Evolutionary conservation across 306 rosid genomes (phyloP), one percentile per base, ranked within the genome.

Genomic region (Canavalia gladiata): DNA sequence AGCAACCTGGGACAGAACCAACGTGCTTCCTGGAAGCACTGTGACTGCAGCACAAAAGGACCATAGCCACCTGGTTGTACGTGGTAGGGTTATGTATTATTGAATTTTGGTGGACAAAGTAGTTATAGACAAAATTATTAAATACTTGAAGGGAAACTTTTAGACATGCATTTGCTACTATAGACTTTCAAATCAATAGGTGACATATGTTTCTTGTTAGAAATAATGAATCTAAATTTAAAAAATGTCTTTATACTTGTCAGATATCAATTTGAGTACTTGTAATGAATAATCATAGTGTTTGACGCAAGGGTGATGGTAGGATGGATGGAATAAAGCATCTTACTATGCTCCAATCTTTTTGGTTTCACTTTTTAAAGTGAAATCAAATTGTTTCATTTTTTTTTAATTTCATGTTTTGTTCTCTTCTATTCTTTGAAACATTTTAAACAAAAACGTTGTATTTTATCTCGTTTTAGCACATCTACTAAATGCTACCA

Each of bases 21-120:
- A 69, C 62, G 66, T 80, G 78, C 78, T 65, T 72, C 79, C 5
- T 28, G 62, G 47, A 68, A 54, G 56, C 72, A 50, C 45, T 66
- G 50, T 68, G 76, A 5, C 25, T 45, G 45, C 59, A 41, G 80
- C 73, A 49, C 37, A 54, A 51, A 73, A 35, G 74, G 72, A 30
- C 84, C 52, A 34, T 64, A 64, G 68, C 52, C 37, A 45, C 43
- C 54, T 42, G 60, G 50, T 56, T 65, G 70, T 54, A 57, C 75
- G 45, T 62, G 86, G 79, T 55, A 25, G 74, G 58, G 82, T 60
- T 65, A 13, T 55, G 71, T 50, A 43, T 72, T 63, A 70, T 83
- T 77, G 60, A 64, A 37, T 64, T 29, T 39, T 81, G 58, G 74
- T 11, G n/a, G n/a, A 7, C 39, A 72, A 62, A 11, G 34, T 60